These are phyloP conservation scores for Lippia alba DNA, from an alignment of 305 asterid genomes.

Conservation along the genomic window DNA sequence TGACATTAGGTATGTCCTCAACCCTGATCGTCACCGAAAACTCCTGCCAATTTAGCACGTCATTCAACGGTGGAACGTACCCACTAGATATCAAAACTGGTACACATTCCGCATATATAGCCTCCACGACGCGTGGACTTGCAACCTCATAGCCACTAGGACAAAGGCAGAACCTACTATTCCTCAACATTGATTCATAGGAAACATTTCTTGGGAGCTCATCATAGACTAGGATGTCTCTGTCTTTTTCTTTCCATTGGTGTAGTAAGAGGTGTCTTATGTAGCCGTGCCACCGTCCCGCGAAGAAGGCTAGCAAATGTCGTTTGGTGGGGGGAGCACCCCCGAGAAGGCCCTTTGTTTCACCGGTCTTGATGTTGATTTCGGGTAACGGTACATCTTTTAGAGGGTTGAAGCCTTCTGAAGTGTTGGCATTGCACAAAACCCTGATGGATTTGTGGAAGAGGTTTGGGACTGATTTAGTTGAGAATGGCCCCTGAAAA, in stretches of 20 bases:
- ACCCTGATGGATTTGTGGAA: slow-evolving; percentile 37
- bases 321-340: slow-evolving; percentile 32
- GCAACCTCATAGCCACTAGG: slow-evolving; percentile 46
- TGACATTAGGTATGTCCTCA: slow-evolving; percentile 42
- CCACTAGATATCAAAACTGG: slow-evolving; percentile 39
- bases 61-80: slow-evolving; percentile 34
- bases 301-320: slow-evolving; percentile 35
- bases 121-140: slow-evolving; percentile 44
- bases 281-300: slow-evolving; percentile 39
- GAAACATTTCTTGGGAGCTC: slow-evolving; percentile 33
- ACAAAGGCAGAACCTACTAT: slow-evolving; percentile 38
- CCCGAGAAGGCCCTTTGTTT: slow-evolving; percentile 7
- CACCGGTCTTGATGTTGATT: slow-evolving; percentile 33
- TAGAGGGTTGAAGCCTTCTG: slow-evolving; percentile 42
- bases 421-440: slow-evolving; percentile 42
- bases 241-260: slow-evolving; percentile 36
- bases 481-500: slow-evolving; percentile 33
- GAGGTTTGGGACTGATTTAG: slow-evolving; percentile 22
- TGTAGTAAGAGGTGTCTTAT: slow-evolving; percentile 32
- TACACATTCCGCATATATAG: slow-evolving; percentile 40
- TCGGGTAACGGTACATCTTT: slow-evolving; percentile 42
- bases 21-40: slow-evolving; percentile 23
- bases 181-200: slow-evolving; percentile 31
- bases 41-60: slow-evolving; percentile 35
- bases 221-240: slow-evolving; percentile 24